Evolutionary conservation across 2,329 filamentous ascomycete species (phyloP).

Genomic region (Colletotrichum sp.): DNA sequence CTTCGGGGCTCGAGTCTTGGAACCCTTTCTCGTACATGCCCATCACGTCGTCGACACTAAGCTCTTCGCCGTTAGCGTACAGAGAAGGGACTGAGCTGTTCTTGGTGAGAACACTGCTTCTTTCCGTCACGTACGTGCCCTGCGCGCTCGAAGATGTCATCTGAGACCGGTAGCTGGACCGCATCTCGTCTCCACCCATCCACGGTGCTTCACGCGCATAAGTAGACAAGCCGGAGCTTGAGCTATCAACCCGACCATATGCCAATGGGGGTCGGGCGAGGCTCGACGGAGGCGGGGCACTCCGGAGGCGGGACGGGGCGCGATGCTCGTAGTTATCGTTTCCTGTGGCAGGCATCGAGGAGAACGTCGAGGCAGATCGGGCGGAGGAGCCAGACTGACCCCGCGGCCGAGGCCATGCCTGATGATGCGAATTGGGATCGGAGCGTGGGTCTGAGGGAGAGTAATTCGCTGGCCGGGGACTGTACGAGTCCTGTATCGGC

Average conservation of each 20-base stretch:
- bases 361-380: conserved; percentile 49
- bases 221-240: conserved; percentile 30
- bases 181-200: conserved; percentile 52
- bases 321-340: conserved; percentile 42
- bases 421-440: conserved; percentile 23
- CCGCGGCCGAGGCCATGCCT: conserved; percentile 47
- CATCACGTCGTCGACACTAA: conserved; percentile 71
- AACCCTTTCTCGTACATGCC: conserved; percentile 72
- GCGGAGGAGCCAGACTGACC: conserved; percentile 53
- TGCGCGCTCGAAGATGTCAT: conserved; percentile 57
- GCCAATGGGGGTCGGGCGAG: conserved; percentile 32
- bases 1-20: conserved; percentile 39
- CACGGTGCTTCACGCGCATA: conserved; percentile 48
- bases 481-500: conserved; percentile 36
- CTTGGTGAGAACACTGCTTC: conserved; percentile 82
- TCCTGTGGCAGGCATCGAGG: conserved; percentile 44
- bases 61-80: conserved; percentile 55
- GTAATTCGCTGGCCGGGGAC: conserved; percentile 30
- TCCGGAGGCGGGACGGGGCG: conserved; percentile 30
- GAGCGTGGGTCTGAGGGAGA: conserved; percentile 25
- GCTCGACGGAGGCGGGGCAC: conserved; percentile 27
- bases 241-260: conserved; percentile 36
- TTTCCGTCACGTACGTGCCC: conserved; percentile 73
- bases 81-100: conserved; percentile 75
- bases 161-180: conserved; percentile 62